Evolutionary conservation across 495 filamentous ascomycete species (phyloP), one percentile per base, ranked within the genome.

Genomic region (Astrothelium subdiscretum): DNA sequence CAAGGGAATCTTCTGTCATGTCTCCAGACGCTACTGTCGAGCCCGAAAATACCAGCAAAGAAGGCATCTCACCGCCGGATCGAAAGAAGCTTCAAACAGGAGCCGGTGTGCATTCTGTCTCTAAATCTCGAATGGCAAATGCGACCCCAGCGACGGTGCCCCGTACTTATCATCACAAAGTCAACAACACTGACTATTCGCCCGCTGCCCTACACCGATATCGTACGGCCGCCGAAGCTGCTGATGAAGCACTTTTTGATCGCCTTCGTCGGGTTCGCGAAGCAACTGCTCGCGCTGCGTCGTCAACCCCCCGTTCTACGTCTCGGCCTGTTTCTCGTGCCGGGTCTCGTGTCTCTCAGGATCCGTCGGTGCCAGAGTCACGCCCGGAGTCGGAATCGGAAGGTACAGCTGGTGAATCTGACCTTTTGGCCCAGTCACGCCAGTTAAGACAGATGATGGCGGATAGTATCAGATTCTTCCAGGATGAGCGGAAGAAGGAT

Each of bases 171-270:
- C 57, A 20, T 57, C 64, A 13, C 60, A 52, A 35, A 54, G 31
- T 18, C 54, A 32, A 13, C 8, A 22, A 12, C 26, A 8, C 8
- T 3, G 48, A 61, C 13, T 51, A 60, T 57, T 44, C 57, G 59
- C 48, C 58, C 60, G 43, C 64, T 61, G n/a, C 58, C 62, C 24
- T 29, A 59, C 59, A 58, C 27, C 32, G 59, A 35, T 24, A 31
- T 15, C n/a, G 26, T 40, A 44, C 35, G 20, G 57, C 11, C 32
- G 20, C 51, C 2, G 43, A 59, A 15, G 61, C 65, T 11, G 67
- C 60, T 13, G 70, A 75, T 60, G 73, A 75, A 38, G 72, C 63
- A n/a, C 71, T 68, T 6, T 65, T 74, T 32, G 69, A 67, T 1
- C 66, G 70, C 3, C 38, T 71, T 29, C 62, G 63, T 3, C 63